phyloP scores from a whole-genome alignment of 225 moss, liverwort and hornwort species.

The Bryoerythrophyllum caledonicum region DNA sequence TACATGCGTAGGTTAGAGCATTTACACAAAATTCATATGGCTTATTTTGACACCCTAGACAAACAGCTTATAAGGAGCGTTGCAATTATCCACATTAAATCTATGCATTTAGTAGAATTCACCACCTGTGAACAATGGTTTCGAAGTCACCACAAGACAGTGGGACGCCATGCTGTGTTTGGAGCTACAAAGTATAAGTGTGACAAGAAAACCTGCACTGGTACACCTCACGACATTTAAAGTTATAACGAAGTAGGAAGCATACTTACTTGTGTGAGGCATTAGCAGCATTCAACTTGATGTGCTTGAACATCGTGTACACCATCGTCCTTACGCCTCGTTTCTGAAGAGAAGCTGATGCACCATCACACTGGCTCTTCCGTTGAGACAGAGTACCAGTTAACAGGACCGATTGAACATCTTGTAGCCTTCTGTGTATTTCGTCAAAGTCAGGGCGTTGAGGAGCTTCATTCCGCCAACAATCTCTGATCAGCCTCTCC shows the following conservation, averaged over 20 bases:
- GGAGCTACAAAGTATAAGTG: neutral
- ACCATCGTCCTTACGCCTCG: neutral
- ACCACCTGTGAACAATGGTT: neutral
- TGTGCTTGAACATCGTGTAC: neutral
- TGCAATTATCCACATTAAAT: neutral
- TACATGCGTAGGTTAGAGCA: neutral
- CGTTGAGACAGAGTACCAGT: neutral
- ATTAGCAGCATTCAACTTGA: neutral
- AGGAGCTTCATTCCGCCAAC: constrained; percentile 1
- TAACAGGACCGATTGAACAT: neutral
- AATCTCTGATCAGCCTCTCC: neutral
- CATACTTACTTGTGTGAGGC: neutral
- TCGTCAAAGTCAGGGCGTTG: constrained; percentile 3
- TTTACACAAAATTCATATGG: neutral
- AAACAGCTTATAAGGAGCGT: neutral
- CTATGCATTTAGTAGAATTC: neutral
- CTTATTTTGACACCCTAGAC: neutral
- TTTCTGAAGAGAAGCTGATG: neutral
- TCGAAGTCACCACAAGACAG: neutral
- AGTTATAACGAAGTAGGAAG: neutral
- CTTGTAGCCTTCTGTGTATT: neutral
- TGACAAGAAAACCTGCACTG: neutral
- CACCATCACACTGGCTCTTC: neutral
- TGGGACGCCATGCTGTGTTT: neutral
- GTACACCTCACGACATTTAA: neutral